Conservation (phyloP, 2,329 filamentous ascomycete species). For the Aspergillus transmontanensis region DNA sequence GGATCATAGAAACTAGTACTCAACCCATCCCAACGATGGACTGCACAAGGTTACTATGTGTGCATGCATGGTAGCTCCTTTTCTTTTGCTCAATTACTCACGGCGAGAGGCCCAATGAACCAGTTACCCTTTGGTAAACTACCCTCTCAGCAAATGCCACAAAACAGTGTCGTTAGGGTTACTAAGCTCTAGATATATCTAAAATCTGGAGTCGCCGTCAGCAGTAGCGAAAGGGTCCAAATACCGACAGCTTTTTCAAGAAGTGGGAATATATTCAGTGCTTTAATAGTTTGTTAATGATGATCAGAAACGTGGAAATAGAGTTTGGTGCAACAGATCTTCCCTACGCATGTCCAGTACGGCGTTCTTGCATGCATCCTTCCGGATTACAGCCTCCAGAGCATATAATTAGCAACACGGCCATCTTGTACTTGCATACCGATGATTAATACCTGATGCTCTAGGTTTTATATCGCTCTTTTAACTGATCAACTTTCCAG, state of each 20-base stretch:
- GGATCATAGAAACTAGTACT: background rate
- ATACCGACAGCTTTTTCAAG: background rate
- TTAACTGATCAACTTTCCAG: background rate
- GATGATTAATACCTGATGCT: background rate
- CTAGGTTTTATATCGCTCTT: background rate
- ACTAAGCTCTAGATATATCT: background rate
- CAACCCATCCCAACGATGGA: background rate
- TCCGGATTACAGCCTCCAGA: background rate
- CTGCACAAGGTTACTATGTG: background rate
- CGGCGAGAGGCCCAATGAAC: no score
- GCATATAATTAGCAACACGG: background rate
- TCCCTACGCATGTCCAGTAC: background rate
- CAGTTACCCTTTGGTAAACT: background rate
- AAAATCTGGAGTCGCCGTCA: background rate
- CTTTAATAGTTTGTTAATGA: background rate
- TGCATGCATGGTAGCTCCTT: background rate
- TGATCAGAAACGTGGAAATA: background rate
- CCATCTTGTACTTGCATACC: background rate
- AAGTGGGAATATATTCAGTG: background rate
- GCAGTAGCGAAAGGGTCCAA: background rate
- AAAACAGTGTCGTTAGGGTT: no score
- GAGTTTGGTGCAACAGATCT: background rate
- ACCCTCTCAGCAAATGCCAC: background rate
- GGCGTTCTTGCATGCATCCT: background rate
- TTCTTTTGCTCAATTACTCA: background rate